Evolutionary conservation across 2,329 filamentous ascomycete genomes (phyloP), one percentile per base, ranked within the genome.

Genomic region (Venturia effusa): DNA sequence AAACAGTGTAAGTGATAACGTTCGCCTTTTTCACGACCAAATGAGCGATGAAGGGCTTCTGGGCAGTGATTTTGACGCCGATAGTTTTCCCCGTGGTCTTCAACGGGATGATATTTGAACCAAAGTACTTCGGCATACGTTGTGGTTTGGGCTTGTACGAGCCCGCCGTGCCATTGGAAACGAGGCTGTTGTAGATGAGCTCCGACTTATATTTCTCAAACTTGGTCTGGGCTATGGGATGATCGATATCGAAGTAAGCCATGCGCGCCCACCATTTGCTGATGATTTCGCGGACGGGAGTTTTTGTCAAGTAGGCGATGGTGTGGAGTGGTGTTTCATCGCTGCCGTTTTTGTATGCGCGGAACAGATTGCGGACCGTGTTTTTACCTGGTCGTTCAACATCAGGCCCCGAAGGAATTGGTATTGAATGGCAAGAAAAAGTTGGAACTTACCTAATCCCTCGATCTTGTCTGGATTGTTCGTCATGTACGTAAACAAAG

Each of bases 181-280:
- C 37, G 15, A 80, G 69, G 66, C 78, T 79, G 62, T 13, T 17
- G 40, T 41, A 41, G 40, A 17, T 41, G 10, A 41, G 40, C 19
- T 13, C 19, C 19, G 40, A 67, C 10, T 74, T 71, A 66, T 78
- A 71, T 34, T 64, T 64, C 2, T 73, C 67, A 70, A 79, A 81
- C 51, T 73, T 65, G 0, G 73, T 68, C 22, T 75, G 73, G 0
- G 77, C 78, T 10, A 73, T 73, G 0, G 72, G 65, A 67, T 82
- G 78, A 17, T 77, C 79, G 39, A 82, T 80, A 54, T 82, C 80
- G 15, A 78, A 78, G 66, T 78, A 80, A 4, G 80, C 80, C 80
- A 82, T 82, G 65, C 76, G 76, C 1, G 80, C 80, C 80, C 80
- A 82, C 71, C 82, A 82, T n/a, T 74, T 71, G 3, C 75, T 79